phyloP scores from a whole-genome alignment of 2,329 filamentous ascomycete genomes.

The Trichoderma pleuroti region DNA sequence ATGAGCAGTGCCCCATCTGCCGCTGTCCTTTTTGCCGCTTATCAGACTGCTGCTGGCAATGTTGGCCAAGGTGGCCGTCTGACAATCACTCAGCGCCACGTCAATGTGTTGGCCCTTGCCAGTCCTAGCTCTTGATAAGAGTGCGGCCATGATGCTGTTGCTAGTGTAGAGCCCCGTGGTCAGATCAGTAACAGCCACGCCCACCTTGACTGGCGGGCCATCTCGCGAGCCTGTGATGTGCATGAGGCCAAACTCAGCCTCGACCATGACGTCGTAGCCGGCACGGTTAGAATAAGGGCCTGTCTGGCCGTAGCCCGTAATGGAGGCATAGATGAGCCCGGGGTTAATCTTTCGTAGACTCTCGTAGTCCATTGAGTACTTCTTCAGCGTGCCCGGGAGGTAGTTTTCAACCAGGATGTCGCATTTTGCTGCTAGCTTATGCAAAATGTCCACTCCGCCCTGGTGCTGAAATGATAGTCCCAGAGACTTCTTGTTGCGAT shows the following conservation, averaged over 20 bases:
- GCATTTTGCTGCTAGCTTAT: conserved; percentile 76
- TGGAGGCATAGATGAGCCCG: conserved; percentile 84
- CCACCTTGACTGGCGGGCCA: conserved; percentile 92
- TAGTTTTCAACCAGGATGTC: conserved; percentile 98
- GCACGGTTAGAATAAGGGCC: conserved; percentile 84
- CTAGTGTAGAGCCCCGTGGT: conserved; percentile 94
- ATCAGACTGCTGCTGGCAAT: conserved; percentile 90
- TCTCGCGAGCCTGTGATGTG: conserved; percentile 91
- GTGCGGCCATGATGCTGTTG: conserved; percentile 91
- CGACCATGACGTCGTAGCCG: conserved; percentile 99
- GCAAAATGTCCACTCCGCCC: conserved; percentile 79
- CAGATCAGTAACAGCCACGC: conserved; percentile 92
- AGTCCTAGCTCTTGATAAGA: conserved; percentile 70
- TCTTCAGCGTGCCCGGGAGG: conserved; percentile 81
- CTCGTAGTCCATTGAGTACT: conserved; percentile 87
- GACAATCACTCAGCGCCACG: conserved; percentile 85
- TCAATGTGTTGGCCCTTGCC: conserved; percentile 90
- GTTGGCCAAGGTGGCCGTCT: conserved; percentile 91
- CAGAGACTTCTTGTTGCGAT: conserved; percentile 95
- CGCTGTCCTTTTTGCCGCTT: conserved; percentile 80
- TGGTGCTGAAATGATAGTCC: conserved; percentile 86
- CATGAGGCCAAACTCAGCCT: conserved; percentile 97
- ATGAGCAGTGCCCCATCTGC: conserved; percentile 94
- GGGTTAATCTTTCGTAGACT: conserved; percentile 80
- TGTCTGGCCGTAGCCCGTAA: conserved; percentile 95